Evolutionary conservation across 164 flowering plant genomes (phyloP).

Genomic region (Vitis riparia): DNA sequence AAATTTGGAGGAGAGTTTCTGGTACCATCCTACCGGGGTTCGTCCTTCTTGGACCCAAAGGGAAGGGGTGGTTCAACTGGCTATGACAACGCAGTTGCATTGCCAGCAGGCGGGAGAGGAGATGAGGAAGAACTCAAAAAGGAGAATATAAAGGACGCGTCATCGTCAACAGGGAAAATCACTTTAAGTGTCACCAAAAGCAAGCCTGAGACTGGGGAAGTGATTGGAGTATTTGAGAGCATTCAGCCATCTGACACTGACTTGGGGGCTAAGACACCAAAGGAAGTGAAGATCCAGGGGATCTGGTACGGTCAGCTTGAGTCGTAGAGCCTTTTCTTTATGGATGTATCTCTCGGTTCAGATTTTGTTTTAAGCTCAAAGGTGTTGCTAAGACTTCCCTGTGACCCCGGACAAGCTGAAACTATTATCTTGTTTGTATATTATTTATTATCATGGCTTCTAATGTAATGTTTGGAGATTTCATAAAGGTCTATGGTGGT

Average conservation of each 20-base stretch:
- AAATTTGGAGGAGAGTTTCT: constrained; percentile 72
- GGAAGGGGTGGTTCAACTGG: constrained; percentile 96
- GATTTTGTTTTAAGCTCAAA: constrained; percentile 17
- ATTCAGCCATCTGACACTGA: constrained; percentile 96
- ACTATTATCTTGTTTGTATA: constrained; percentile 13
- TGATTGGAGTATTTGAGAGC: constrained; percentile 93
- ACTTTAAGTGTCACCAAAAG: constrained; percentile 72
- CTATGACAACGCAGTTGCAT: constrained; percentile 89
- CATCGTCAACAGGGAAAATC: constrained; percentile 75
- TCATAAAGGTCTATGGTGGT: not conserved
- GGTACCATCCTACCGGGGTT: constrained; percentile 91
- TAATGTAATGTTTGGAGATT: not conserved
- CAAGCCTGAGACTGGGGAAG: constrained; percentile 90
- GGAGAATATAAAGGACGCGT: constrained; percentile 73
- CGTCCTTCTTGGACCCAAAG: constrained; percentile 98
- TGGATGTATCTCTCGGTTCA: constrained; percentile 15
- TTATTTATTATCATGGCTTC: constrained; percentile 11
- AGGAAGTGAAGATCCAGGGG: constrained; percentile 95
- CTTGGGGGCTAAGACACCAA: constrained; percentile 87
- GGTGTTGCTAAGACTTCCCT: constrained; percentile 10
- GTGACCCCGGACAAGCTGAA: not conserved
- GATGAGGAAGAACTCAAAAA: constrained; percentile 91
- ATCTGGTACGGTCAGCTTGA: constrained; percentile 98
- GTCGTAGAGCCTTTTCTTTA: constrained; percentile 22
- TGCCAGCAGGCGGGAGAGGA: constrained; percentile 98